Percentiles rank a stretch among this genome's conserved stretches.
Conservation (phyloP, 2,329 filamentous ascomycete species). For the Alternaria panax region DNA sequence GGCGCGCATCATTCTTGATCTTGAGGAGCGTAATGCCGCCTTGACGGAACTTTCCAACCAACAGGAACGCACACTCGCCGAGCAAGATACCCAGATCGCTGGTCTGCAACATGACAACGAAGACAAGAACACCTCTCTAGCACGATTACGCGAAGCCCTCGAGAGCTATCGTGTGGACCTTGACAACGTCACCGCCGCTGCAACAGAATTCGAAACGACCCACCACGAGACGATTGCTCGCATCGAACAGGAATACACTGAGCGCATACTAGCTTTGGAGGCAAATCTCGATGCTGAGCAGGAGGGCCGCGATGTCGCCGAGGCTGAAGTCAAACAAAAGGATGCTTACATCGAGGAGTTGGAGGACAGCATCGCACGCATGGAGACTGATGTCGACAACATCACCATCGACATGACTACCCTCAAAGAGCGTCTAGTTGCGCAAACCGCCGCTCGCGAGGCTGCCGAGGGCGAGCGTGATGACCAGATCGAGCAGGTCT, state of each 20-base stretch:
- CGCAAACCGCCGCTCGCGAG: constrained; percentile 43
- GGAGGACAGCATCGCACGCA: constrained; percentile 47
- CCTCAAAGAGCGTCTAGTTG: constrained; percentile 45
- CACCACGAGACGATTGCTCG: constrained; percentile 46
- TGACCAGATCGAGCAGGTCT: constrained; percentile 44
- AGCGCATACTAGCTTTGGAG: constrained; percentile 48
- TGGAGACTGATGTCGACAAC: constrained; percentile 48
- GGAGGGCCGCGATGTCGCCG: constrained; percentile 48
- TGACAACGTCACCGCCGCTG: constrained; percentile 46
- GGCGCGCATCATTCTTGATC: constrained; percentile 47
- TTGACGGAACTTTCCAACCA: constrained; percentile 40
- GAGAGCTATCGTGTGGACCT: constrained; percentile 52
- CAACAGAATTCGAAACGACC: constrained; percentile 51
- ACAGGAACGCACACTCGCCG: constrained; percentile 45
- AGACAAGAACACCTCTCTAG: constrained; percentile 46
- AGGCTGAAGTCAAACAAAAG: constrained; percentile 51
- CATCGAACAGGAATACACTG: constrained; percentile 51
- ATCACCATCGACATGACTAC: constrained; percentile 41
- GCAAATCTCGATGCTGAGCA: constrained; percentile 47
- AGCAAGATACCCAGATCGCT: constrained; percentile 39
- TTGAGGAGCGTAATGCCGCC: constrained; percentile 43
- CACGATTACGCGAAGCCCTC: constrained; percentile 49
- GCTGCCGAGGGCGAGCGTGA: constrained; percentile 49
- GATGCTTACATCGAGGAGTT: constrained; percentile 50
- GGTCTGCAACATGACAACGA: constrained; percentile 38